These are phyloP conservation scores for Emericellopsis cladophorae DNA, from an alignment of 2,329 filamentous ascomycete genomes.

Conservation along the genomic window DNA sequence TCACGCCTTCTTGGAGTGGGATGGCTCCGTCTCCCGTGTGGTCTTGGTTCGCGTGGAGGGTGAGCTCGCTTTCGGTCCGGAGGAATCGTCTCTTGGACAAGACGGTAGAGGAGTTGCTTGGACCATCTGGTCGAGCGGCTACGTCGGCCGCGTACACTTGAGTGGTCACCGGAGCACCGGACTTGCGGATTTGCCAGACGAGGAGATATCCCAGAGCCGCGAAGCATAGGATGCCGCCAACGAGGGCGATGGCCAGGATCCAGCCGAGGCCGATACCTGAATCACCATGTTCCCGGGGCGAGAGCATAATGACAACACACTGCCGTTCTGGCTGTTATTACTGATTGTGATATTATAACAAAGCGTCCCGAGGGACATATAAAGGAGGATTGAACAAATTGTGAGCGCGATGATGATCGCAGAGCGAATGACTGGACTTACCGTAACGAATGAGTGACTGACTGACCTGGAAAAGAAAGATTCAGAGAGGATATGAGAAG, in stretches of 20 bases:
- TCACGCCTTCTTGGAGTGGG: neutral
- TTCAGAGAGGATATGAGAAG: neutral
- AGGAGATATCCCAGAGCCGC: conserved; percentile 27
- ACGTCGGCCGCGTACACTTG: conserved; percentile 15
- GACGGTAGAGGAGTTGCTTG: conserved; percentile 11
- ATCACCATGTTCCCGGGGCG: neutral
- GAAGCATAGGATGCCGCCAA: conserved; percentile 32
- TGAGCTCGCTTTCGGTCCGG: neutral
- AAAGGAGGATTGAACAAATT: too few relatives aligned
- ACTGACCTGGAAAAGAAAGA: neutral
- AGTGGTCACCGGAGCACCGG: conserved; percentile 7
- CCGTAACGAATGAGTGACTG: neutral
- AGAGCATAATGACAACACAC: neutral
- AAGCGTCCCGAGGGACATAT: too few relatives aligned
- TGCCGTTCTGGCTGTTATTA: neutral
- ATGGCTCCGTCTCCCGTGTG: neutral
- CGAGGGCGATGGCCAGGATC: conserved; percentile 32
- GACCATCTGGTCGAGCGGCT: conserved; percentile 8
- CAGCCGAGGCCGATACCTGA: conserved; percentile 19
- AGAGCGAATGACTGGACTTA: neutral
- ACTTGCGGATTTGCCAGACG: conserved; percentile 19
- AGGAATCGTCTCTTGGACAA: conserved; percentile 17
- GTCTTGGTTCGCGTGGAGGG: neutral
- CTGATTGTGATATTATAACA: neutral
- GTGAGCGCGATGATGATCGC: neutral